phyloP scores from a whole-genome alignment of 257 asterid genomes.

The Solanum gandarillasii region DNA sequence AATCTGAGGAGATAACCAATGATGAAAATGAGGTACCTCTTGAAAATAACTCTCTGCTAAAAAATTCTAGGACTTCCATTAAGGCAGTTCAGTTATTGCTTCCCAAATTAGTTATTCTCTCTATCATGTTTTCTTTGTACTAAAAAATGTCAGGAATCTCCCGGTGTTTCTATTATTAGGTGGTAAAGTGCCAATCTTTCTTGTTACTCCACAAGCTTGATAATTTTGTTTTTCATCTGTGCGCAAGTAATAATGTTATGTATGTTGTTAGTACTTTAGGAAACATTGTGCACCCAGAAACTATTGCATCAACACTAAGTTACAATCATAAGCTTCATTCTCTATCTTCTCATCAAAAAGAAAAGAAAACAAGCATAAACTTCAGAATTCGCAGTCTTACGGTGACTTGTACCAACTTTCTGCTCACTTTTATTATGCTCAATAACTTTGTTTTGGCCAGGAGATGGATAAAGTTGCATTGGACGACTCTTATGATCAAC shows the following conservation, averaged over 20 bases:
- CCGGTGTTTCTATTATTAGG: neutral
- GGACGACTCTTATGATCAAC: constrained; percentile 22
- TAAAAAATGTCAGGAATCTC: neutral
- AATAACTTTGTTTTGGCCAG: constrained; percentile 15
- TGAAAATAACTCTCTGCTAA: neutral
- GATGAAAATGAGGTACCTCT: constrained; percentile 56
- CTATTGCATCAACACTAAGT: neutral
- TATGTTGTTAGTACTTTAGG: neutral
- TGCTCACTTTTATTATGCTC: neutral
- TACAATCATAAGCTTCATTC: neutral
- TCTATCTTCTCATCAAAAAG: neutral
- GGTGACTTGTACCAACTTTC: neutral
- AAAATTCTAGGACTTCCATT: neutral
- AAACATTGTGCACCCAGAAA: neutral
- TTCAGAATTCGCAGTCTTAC: neutral
- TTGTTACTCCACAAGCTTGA: neutral
- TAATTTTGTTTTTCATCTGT: neutral
- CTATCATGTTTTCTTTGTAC: neutral
- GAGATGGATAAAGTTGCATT: constrained; percentile 28
- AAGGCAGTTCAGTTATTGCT: neutral
- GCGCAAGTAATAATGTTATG: neutral
- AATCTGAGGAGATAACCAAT: constrained; percentile 38
- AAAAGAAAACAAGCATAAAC: neutral
- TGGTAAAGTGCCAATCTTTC: neutral
- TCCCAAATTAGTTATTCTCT: neutral